Evolutionary conservation across 2,329 filamentous ascomycete species (phyloP).

Genomic region (Beauveria australis): DNA sequence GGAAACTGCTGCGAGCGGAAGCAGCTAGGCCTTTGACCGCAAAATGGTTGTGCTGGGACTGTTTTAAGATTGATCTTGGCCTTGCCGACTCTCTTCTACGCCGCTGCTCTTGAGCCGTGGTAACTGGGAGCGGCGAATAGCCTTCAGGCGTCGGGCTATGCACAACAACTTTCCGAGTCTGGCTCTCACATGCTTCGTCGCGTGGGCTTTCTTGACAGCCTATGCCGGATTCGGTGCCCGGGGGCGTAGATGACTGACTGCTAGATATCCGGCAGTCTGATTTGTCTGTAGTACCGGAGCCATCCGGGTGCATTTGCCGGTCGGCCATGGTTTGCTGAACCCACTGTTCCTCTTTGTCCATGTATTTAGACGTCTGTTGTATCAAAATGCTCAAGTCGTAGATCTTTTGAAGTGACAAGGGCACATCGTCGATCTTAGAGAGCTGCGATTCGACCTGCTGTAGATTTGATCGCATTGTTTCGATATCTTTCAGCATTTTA

Average conservation of each 20-base stretch:
- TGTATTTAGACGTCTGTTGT: slow-evolving; percentile 21
- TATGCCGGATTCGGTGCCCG: too few relatives aligned
- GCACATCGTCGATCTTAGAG: slow-evolving; percentile 13
- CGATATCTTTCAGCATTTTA: not conserved
- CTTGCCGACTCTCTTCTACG: slow-evolving; percentile 23
- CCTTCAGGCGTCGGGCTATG: slow-evolving; percentile 20
- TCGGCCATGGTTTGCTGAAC: slow-evolving; percentile 18
- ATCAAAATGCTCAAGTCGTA: slow-evolving; percentile 21
- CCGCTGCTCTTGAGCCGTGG: slow-evolving; percentile 28
- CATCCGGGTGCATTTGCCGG: not conserved
- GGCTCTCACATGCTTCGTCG: not conserved
- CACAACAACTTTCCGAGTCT: slow-evolving; percentile 24
- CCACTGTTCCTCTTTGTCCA: slow-evolving; percentile 23
- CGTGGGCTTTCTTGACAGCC: not conserved
- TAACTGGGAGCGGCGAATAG: slow-evolving; percentile 20
- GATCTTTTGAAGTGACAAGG: slow-evolving; percentile 18
- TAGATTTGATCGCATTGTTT: slow-evolving; percentile 12
- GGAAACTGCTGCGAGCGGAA: not conserved
- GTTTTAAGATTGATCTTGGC: slow-evolving; percentile 29
- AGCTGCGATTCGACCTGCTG: slow-evolving; percentile 15
- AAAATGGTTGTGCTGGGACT: slow-evolving; percentile 4
- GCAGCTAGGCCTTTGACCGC: not conserved
- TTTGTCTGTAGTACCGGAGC: not conserved
- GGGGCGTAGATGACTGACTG: not conserved
- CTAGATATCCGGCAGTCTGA: slow-evolving; percentile 10